Evolutionary conservation across 306 rosid genomes (phyloP).

Genomic region (Castanea mollissima): DNA sequence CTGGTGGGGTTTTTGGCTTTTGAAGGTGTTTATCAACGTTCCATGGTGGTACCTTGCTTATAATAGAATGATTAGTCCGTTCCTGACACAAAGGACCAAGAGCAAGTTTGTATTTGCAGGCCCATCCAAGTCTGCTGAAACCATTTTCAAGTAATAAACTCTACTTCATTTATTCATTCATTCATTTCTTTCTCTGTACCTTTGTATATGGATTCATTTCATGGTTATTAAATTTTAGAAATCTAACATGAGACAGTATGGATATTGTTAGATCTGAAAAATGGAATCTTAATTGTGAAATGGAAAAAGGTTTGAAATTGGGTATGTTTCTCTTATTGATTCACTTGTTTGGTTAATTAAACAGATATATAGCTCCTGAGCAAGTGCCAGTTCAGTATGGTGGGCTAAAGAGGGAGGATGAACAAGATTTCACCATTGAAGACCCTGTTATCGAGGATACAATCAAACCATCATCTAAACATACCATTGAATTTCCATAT

Average conservation of each 20-base stretch:
- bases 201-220: too few species aligned
- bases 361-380: slow-evolving; percentile 79
- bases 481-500: slow-evolving; percentile 64
- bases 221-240: too few species aligned
- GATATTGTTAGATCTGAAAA: too few species aligned
- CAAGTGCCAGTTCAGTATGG: slow-evolving; percentile 87
- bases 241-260: too few species aligned
- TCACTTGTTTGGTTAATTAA: background rate
- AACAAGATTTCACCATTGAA: slow-evolving; percentile 63
- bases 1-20: background rate
- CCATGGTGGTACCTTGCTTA: slow-evolving; percentile 64
- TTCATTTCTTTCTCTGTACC: background rate
- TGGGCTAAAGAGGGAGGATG: slow-evolving; percentile 78
- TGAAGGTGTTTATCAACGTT: slow-evolving; percentile 53
- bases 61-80: slow-evolving; percentile 50
- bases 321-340: background rate
- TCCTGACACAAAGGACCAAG: slow-evolving; percentile 63
- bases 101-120: slow-evolving; percentile 93
- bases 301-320: too few species aligned
- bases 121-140: slow-evolving; percentile 70
- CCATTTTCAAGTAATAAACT: slow-evolving; percentile 61
- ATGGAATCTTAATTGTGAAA: too few species aligned
- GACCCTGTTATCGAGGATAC: slow-evolving; percentile 70
- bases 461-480: slow-evolving; percentile 68
- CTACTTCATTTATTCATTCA: background rate